Evolutionary conservation across 208 protist species (phyloP), one percentile per base, ranked within the genome.

Genomic region (Plasmodiophora brassicae): DNA sequence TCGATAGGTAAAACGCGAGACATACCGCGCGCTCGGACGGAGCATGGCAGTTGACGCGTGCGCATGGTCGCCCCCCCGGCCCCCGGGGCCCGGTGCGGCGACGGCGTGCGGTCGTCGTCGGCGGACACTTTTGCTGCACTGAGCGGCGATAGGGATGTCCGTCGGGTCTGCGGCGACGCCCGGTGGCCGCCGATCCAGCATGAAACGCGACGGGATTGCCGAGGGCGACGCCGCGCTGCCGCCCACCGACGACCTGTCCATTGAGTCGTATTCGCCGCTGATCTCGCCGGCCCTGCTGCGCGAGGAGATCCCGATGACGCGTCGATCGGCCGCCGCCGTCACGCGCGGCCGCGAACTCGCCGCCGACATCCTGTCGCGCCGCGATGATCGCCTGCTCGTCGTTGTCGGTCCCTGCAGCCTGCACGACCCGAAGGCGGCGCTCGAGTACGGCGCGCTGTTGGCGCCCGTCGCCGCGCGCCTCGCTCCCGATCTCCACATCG

Each of bases 351-450:
- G 72, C 71, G 20, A 0, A 32, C 20, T 1, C 35, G 57, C 57
- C 54, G 32, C 65, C 20, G 32, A 45, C 1, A 38, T 41, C 72
- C 10, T 89, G 39, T 35, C 35, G 44, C 14, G 46, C n/a, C 8
- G 0, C 35, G 88, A 90, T 84, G 45, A 87, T 72, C 71, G 93
- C 20, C 85, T 95, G 36, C 44, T 95, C 10, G 93, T 95, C 14
- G 85, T 95, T 10, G 89, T 93, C 25, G 94, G 94, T 25, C 94
- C 94, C 1, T 95, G 94, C 46, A 92, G 91, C 44, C 93, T 94
- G 43, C 94, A 95, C 88, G 94, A 95, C 89, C 25, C 88, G 14
- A 88, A 88, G 22, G 93, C 93, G 38, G 92, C 93, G 0, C 32
- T 94, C 38, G 94, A 95, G 38, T 95, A 95, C 71, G 93, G 88